These are phyloP conservation scores for Apiospora saccharicola DNA, from an alignment of 2,329 filamentous ascomycete genomes.

Conservation along the genomic window DNA sequence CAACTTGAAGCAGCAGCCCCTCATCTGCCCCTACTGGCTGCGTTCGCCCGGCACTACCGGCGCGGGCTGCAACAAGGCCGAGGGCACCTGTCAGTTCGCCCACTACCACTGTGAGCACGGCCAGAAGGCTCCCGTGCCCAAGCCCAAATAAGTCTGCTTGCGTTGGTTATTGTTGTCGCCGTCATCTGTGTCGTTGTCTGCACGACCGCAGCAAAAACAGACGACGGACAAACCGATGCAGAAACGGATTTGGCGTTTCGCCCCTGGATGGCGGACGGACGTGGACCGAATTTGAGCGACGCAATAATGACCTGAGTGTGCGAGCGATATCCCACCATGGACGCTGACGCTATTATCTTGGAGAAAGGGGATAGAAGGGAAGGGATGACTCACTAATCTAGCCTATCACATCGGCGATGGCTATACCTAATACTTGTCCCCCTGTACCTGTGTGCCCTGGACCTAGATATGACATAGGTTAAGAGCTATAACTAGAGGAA, in stretches of 20 bases:
- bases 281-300: neutral
- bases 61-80: neutral
- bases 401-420: neutral
- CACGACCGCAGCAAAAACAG: too few species aligned
- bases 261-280: neutral
- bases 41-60: neutral
- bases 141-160: neutral
- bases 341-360: neutral
- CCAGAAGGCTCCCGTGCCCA: neutral
- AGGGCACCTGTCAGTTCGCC: neutral
- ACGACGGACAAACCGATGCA: neutral
- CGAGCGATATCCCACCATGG: neutral
- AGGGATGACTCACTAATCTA: neutral
- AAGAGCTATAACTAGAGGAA: slow-evolving; percentile 6
- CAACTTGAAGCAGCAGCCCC: neutral
- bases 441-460: neutral
- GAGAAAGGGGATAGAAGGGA: neutral
- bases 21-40: slow-evolving; percentile 13
- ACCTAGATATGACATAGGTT: neutral
- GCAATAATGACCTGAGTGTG: too few species aligned
- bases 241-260: too few species aligned
- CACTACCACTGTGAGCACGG: neutral
- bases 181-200: neutral
- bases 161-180: neutral
- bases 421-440: neutral